Conservation (phyloP, 371 early-diverging fungal species). For the Batrachochytrium dendrobatidis region DNA sequence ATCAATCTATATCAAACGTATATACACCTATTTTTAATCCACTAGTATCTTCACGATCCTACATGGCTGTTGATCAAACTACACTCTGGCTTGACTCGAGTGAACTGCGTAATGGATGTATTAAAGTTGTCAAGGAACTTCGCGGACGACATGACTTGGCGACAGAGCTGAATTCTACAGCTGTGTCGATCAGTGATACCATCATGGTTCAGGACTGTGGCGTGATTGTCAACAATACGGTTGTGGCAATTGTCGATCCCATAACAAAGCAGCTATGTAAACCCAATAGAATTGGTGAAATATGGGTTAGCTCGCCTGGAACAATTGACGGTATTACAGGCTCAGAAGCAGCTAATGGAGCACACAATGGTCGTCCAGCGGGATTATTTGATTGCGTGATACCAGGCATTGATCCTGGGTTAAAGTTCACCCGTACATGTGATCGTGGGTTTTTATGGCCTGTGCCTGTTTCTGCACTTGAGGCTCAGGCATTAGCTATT, state of each 20-base stretch:
- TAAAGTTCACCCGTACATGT: conserved; percentile 73
- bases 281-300: conserved; percentile 72
- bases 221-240: conserved; percentile 64
- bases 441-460: conserved; percentile 80
- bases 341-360: conserved; percentile 29
- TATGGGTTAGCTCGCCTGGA: conserved; percentile 74
- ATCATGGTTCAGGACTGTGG: conserved; percentile 73
- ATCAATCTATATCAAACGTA: conserved; percentile 57
- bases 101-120: conserved; percentile 58
- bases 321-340: conserved; percentile 36
- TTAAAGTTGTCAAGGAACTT: conserved; percentile 47
- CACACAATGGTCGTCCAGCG: neutral
- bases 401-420: conserved; percentile 53
- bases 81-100: conserved; percentile 54
- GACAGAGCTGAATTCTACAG: neutral
- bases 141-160: conserved; percentile 44
- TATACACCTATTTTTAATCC: conserved; percentile 72
- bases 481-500: neutral
- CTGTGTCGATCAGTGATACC: neutral
- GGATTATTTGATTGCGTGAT: conserved; percentile 19
- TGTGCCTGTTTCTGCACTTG: conserved; percentile 22
- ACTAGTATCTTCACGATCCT: conserved; percentile 70
- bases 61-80: conserved; percentile 64
- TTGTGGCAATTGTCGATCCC: conserved; percentile 80
- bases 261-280: conserved; percentile 55